phyloP scores from a whole-genome alignment of 139 green algal genomes.

The Chlamydomonas sp. region DNA sequence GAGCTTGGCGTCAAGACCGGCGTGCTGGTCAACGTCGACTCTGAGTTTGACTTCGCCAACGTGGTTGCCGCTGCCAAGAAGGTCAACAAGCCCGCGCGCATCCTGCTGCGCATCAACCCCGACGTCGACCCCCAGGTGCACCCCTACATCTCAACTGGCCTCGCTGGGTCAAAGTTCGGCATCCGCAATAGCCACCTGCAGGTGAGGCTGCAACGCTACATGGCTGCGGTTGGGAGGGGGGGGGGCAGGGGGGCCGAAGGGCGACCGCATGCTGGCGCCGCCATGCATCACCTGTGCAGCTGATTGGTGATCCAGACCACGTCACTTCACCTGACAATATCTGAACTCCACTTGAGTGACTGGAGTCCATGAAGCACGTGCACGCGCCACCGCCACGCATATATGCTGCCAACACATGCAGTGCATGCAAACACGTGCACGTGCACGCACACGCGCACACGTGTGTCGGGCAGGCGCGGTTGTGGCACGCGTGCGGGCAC shows the following conservation, averaged over 20 bases:
- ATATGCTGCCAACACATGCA: neutral
- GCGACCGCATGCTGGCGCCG: no score
- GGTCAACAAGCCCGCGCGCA: conserved; percentile 51
- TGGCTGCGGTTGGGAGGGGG: no score
- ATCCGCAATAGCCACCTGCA: conserved; percentile 93
- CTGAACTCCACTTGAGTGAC: conserved; percentile 16
- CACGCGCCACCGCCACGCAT: neutral
- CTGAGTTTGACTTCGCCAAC: conserved; percentile 87
- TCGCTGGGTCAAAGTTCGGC: conserved; percentile 95
- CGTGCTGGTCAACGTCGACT: conserved; percentile 92
- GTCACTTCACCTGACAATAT: conserved; percentile 42
- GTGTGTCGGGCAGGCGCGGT: neutral
- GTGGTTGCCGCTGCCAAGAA: conserved; percentile 44
- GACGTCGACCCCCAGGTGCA: conserved; percentile 97
- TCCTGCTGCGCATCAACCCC: conserved; percentile 95
- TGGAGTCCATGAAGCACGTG: neutral
- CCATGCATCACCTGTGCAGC: conserved; percentile 6
- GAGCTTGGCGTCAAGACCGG: conserved; percentile 75
- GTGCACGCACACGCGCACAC: no score
- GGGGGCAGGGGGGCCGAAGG: no score
- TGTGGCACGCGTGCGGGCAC: neutral
- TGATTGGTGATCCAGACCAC: conserved; percentile 31
- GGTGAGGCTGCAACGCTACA: no score
- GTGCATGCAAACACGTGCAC: no score
- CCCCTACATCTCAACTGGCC: conserved; percentile 90